These are phyloP conservation scores for Ganoderma lucidum DNA, from an alignment of 1,284 basidiomycete species.

Conservation along the genomic window DNA sequence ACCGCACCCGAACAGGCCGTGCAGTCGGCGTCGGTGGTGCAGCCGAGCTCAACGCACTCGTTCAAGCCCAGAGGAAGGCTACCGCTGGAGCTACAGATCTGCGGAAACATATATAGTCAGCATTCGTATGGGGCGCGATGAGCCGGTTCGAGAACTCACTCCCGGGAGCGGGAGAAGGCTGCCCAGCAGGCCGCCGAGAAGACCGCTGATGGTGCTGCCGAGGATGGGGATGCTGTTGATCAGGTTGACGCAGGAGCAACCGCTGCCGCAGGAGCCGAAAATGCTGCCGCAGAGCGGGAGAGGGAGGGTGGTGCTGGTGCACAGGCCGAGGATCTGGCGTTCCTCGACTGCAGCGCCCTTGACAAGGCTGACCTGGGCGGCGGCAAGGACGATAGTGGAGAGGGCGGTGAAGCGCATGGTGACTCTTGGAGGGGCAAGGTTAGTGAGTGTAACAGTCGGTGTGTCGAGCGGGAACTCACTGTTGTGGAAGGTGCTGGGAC, in stretches of 20 bases:
- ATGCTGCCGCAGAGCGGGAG: slow-evolving; percentile 10
- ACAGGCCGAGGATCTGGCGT: slow-evolving; percentile 10
- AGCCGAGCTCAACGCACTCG: slow-evolving; percentile 11
- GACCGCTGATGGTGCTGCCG: background rate
- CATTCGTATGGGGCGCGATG: background rate
- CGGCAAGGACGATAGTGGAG: slow-evolving; percentile 11
- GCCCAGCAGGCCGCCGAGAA: slow-evolving; percentile 8
- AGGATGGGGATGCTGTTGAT: slow-evolving; percentile 10
- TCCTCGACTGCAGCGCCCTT: background rate
- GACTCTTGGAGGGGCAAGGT: slow-evolving; percentile 2
- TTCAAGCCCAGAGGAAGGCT: slow-evolving; percentile 8
- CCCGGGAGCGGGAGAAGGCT: slow-evolving; percentile 5
- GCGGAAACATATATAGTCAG: background rate
- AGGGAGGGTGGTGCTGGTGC: slow-evolving; percentile 9
- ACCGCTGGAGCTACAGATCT: slow-evolving; percentile 5
- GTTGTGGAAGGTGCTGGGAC: background rate
- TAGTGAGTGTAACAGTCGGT: background rate
- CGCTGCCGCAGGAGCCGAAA: slow-evolving; percentile 6
- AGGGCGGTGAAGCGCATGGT: slow-evolving; percentile 14
- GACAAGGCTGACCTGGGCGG: slow-evolving; percentile 9
- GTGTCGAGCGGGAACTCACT: background rate
- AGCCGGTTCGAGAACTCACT: background rate
- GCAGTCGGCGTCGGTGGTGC: slow-evolving; percentile 6
- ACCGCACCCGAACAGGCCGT: slow-evolving; percentile 6
- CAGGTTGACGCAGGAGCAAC: slow-evolving; percentile 11